phyloP scores from a whole-genome alignment of 257 asterid species.

The Solanum sparsipilum region DNA sequence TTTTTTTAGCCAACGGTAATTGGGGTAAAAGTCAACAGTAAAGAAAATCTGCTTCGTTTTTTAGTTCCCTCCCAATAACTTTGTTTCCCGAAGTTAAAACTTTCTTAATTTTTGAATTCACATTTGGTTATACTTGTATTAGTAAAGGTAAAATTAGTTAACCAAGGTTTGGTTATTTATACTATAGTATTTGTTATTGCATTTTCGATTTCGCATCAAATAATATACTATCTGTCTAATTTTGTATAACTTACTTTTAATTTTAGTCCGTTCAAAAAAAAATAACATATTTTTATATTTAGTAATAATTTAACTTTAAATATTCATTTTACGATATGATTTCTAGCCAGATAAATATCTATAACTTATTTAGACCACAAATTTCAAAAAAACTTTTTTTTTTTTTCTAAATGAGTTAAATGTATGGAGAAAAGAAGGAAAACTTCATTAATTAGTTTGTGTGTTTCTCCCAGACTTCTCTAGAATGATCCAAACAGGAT shows the following conservation, averaged over 20 bases:
- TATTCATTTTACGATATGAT: neutral
- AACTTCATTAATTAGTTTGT: neutral
- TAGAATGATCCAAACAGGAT: neutral
- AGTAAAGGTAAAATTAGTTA: neutral
- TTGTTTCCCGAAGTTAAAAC: neutral
- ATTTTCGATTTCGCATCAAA: neutral
- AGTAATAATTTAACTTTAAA: too few relatives aligned
- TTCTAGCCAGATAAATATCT: neutral
- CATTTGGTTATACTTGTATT: neutral
- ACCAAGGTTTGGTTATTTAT: neutral
- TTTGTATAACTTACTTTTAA: too few relatives aligned
- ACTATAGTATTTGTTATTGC: neutral
- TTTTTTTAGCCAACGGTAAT: neutral
- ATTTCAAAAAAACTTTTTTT: too few relatives aligned
- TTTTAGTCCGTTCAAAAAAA: fast-evolving
- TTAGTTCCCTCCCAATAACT: neutral
- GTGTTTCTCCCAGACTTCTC: neutral
- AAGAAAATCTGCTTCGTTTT: neutral
- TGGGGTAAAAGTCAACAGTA: neutral
- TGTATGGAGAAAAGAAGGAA: neutral
- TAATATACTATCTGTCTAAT: neutral
- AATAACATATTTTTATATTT: too few relatives aligned
- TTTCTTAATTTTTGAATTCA: neutral
- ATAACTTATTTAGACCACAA: too few relatives aligned
- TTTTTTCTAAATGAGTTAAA: neutral